Conservation (phyloP, 345 rosid genomes). For the Bruguiera gymnorhiza region DNA sequence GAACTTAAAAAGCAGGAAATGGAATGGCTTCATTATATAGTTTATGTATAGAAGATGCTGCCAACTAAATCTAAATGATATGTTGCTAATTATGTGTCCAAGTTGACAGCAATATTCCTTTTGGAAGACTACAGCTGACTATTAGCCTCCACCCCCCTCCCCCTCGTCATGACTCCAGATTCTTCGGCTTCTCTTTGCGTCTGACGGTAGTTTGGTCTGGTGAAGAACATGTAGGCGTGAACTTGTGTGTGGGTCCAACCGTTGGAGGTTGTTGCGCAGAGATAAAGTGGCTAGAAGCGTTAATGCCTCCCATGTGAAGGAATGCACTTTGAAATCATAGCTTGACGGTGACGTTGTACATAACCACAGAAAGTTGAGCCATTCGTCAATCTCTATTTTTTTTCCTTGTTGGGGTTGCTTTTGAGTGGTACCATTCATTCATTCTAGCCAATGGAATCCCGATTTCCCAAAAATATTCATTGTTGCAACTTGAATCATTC, state of each 20-base stretch:
- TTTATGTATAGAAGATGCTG: neutral
- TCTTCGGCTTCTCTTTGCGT: neutral
- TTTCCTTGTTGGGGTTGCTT: neutral
- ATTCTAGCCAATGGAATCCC: no score
- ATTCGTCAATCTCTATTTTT: neutral
- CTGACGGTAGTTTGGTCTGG: neutral
- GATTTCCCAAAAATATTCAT: no score
- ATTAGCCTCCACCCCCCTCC: neutral
- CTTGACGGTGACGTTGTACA: neutral
- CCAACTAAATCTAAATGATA: neutral
- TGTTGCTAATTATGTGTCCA: neutral
- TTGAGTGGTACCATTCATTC: no score
- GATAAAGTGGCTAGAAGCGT: neutral
- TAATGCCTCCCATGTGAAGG: constrained; percentile 16
- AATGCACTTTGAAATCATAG: neutral
- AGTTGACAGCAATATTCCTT: neutral
- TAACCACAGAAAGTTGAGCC: neutral
- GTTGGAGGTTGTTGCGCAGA: neutral
- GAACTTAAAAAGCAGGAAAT: neutral
- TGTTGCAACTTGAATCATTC: no score
- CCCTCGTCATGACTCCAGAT: neutral
- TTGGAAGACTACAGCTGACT: neutral
- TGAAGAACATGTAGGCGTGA: neutral
- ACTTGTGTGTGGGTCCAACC: neutral
- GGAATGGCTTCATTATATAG: neutral